Evolutionary conservation across 495 filamentous ascomycete genomes (phyloP).

Genomic region (Neurospora cerealis): DNA sequence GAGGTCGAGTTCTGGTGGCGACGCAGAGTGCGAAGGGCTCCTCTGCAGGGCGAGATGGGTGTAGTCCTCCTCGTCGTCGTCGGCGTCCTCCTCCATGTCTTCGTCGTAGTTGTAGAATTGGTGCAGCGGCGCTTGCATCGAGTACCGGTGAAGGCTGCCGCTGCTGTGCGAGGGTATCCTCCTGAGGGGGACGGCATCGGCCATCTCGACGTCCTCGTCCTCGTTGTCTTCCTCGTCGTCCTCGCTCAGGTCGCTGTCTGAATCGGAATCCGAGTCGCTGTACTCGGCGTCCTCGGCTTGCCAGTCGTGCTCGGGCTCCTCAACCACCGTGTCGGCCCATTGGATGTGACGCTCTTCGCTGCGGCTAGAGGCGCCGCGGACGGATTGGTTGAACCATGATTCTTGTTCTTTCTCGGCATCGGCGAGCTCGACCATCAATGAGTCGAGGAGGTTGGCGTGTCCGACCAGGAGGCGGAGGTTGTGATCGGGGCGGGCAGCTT

Average conservation of each 20-base stretch:
- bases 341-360: constrained; percentile 61
- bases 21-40: constrained; percentile 60
- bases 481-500: constrained; percentile 85
- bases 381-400: constrained; percentile 94
- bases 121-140: constrained; percentile 2
- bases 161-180: constrained; percentile 30
- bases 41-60: constrained; percentile 62
- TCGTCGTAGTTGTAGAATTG: constrained; percentile 25
- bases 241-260: constrained; percentile 16
- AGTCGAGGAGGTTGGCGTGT: constrained; percentile 96
- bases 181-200: constrained; percentile 34
- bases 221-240: constrained; percentile 25
- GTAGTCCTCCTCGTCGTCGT: constrained; percentile 61
- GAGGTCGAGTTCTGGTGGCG: constrained; percentile 59
- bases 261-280: constrained; percentile 32
- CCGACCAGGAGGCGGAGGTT: constrained; percentile 88
- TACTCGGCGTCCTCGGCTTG: constrained; percentile 55
- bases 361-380: constrained; percentile 57
- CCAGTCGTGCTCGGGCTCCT: constrained; percentile 64
- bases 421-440: constrained; percentile 87
- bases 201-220: constrained; percentile 46
- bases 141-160: constrained; percentile 12
- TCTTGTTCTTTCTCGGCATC: constrained; percentile 95
- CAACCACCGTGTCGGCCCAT: constrained; percentile 74
- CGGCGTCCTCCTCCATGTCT: constrained; percentile 52